These are phyloP conservation scores for Thalassiosira ordinaria DNA, from an alignment of 352 stramenopile genomes.

Conservation along the genomic window DNA sequence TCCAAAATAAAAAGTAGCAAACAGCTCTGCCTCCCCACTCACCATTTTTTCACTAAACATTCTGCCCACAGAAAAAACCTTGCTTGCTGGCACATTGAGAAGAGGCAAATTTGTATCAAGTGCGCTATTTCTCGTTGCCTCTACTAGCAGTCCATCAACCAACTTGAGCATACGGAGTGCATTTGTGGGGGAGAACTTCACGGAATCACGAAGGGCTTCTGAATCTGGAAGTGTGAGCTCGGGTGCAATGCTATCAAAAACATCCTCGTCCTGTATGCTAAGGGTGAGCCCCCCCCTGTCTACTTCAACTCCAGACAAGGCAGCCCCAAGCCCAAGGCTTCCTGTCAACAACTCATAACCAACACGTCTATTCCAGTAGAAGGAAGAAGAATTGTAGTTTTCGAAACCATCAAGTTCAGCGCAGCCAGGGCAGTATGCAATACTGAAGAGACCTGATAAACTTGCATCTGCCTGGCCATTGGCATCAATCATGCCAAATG, in stretches of 20 bases:
- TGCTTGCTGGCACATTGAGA: slow-evolving; percentile 26
- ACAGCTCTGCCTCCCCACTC: too few species aligned
- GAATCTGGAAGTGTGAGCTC: slow-evolving; percentile 17
- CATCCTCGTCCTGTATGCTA: slow-evolving; percentile 29
- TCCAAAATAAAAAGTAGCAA: too few species aligned
- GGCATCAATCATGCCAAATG: slow-evolving; percentile 41
- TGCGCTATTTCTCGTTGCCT: slow-evolving; percentile 34
- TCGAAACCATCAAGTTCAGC: neutral
- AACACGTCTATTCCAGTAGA: slow-evolving; percentile 29
- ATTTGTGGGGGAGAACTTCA: slow-evolving; percentile 40
- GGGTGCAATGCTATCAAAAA: slow-evolving; percentile 43
- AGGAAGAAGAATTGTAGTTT: slow-evolving; percentile 20
- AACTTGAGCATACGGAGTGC: slow-evolving; percentile 29
- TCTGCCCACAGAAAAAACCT: slow-evolving; percentile 34
- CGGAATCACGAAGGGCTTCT: slow-evolving; percentile 29
- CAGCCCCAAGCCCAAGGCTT: slow-evolving; percentile 12
- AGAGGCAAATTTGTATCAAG: slow-evolving; percentile 45
- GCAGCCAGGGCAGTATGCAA: slow-evolving; percentile 29
- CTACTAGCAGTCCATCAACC: slow-evolving; percentile 19
- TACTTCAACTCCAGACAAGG: slow-evolving; percentile 24
- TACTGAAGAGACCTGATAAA: slow-evolving; percentile 7
- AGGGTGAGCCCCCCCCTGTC: slow-evolving; percentile 25
- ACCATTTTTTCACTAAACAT: slow-evolving; percentile 30
- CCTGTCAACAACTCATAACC: slow-evolving; percentile 14
- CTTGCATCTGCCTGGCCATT: neutral